phyloP scores from a whole-genome alignment of 495 filamentous ascomycete genomes.

The Cladorrhinum samala region DNA sequence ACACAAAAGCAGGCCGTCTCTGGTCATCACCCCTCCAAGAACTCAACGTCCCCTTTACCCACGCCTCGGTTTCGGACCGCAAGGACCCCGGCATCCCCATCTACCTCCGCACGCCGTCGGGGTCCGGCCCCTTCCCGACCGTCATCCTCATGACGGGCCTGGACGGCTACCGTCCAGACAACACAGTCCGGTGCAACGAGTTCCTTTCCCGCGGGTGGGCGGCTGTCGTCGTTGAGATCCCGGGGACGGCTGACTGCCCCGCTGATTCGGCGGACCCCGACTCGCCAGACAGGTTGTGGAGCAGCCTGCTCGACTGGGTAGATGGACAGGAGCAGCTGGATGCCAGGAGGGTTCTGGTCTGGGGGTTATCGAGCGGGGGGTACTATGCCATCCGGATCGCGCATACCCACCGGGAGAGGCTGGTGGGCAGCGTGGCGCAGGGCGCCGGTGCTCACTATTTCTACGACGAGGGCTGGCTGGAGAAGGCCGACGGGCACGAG shows the following conservation, averaged over 20 bases:
- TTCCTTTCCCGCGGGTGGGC: conserved; percentile 57
- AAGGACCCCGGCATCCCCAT: conserved; percentile 49
- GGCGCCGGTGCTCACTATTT: conserved; percentile 69
- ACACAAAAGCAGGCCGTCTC: conserved; percentile 50
- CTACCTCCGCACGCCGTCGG: conserved; percentile 54
- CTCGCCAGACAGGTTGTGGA: conserved; percentile 53
- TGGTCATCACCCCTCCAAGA: conserved; percentile 55
- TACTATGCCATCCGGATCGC: conserved; percentile 72
- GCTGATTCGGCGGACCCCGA: conserved; percentile 49
- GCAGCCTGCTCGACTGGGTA: conserved; percentile 63
- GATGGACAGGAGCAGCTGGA: conserved; percentile 52
- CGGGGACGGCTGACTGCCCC: conserved; percentile 73
- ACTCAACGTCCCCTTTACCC: conserved; percentile 52
- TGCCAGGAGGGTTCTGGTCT: conserved; percentile 55
- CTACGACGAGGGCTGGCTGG: conserved; percentile 59
- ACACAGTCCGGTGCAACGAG: conserved; percentile 64
- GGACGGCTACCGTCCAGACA: conserved; percentile 74
- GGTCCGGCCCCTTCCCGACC: conserved; percentile 44
- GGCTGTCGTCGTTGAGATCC: conserved; percentile 63
- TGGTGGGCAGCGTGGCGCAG: conserved; percentile 61
- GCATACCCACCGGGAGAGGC: conserved; percentile 56
- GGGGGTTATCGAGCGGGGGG: conserved; percentile 69
- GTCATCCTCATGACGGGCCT: conserved; percentile 70
- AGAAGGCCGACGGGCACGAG: conserved; percentile 62
- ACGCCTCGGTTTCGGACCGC: conserved; percentile 42